Conservation (phyloP, 2,329 filamentous ascomycete species). For the Gyromitra esculenta region DNA sequence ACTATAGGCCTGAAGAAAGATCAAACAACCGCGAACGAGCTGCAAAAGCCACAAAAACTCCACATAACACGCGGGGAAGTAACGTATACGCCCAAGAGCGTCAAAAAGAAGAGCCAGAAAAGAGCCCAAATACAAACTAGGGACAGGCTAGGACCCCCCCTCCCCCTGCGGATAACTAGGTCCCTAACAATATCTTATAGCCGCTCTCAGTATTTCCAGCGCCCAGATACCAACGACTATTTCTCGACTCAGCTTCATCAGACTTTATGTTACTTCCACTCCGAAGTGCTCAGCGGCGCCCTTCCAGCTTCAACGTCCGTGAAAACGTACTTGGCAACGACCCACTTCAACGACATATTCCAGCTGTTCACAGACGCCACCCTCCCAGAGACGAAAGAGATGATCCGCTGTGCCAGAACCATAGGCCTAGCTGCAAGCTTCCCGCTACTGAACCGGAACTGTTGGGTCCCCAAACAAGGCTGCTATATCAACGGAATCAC, state of each 20-base stretch:
- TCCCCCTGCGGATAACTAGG: neutral
- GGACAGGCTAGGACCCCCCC: slow-evolving; percentile 1
- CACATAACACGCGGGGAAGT: neutral
- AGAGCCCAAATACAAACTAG: neutral
- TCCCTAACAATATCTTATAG: slow-evolving; percentile 6
- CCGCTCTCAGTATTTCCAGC: neutral
- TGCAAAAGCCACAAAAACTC: neutral
- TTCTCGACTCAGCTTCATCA: slow-evolving; percentile 26
- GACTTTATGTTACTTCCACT: slow-evolving; percentile 26
- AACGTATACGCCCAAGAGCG: neutral
- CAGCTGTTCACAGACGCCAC: slow-evolving; percentile 8
- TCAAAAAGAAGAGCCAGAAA: neutral
- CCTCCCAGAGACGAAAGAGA: slow-evolving; percentile 24
- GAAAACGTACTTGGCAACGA: slow-evolving; percentile 24
- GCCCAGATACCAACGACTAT: slow-evolving; percentile 14
- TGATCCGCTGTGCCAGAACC: slow-evolving; percentile 9
- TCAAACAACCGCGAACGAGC: neutral
- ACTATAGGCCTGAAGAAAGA: neutral
- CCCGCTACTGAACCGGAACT: slow-evolving; percentile 7
- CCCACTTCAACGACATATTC: slow-evolving; percentile 23
- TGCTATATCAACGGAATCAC: slow-evolving; percentile 43
- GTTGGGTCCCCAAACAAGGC: slow-evolving; percentile 33
- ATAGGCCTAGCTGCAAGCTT: slow-evolving; percentile 5
- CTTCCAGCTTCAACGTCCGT: slow-evolving; percentile 13
- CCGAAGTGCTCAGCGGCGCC: slow-evolving; percentile 4